Conservation (phyloP, 768 basidiomycete genomes). For the Calvatia gigantea region DNA sequence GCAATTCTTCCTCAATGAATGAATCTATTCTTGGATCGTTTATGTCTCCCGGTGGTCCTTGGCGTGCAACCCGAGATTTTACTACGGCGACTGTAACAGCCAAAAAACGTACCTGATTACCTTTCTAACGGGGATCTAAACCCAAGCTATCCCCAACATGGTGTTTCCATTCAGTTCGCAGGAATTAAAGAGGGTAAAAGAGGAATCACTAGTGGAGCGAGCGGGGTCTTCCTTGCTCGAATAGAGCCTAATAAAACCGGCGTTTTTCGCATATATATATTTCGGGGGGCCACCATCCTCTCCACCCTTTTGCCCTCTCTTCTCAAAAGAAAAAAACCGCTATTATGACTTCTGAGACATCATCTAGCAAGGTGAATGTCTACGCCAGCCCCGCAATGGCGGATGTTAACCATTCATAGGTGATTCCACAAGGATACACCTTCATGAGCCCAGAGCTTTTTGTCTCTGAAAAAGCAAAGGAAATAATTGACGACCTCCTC, state of each 20-base stretch:
- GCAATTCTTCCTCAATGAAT: neutral
- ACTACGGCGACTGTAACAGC: neutral
- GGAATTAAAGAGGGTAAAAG: neutral
- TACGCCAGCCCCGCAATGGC: neutral
- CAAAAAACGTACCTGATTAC: slow-evolving; percentile 1
- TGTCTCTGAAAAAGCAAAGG: slow-evolving; percentile 25
- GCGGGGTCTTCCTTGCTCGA: neutral
- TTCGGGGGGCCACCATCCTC: neutral
- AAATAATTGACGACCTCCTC: slow-evolving; percentile 24
- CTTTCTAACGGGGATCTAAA: neutral
- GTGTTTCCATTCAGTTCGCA: neutral
- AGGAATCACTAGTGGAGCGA: neutral
- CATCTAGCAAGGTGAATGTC: neutral
- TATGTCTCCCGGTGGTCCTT: slow-evolving; percentile 1
- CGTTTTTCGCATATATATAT: neutral
- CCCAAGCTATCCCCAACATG: neutral
- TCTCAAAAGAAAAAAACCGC: no score
- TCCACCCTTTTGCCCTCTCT: neutral
- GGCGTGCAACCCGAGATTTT: neutral
- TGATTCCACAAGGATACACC: slow-evolving; percentile 28
- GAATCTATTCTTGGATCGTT: neutral
- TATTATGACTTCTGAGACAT: neutral
- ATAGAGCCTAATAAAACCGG: neutral
- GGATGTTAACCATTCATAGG: neutral
- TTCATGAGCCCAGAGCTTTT: slow-evolving; percentile 27